These are phyloP conservation scores for Backusella circina DNA, from an alignment of 192 early-diverging fungal species.

Conservation along the genomic window DNA sequence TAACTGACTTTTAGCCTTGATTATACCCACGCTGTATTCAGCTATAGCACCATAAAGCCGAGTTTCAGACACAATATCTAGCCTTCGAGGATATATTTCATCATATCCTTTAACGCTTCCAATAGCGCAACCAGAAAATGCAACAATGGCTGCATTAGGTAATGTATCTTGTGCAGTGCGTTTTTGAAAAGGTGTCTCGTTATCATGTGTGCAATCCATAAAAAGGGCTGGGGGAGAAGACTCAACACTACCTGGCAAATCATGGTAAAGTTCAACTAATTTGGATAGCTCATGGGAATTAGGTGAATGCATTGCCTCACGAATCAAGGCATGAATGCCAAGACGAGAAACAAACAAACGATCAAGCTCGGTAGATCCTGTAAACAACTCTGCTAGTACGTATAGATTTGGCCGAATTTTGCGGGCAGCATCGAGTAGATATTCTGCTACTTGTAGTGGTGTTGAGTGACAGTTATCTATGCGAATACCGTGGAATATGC, in stretches of 20 bases:
- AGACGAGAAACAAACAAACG: slow-evolving; percentile 86
- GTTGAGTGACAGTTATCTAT: slow-evolving; percentile 99
- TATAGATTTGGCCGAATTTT: slow-evolving; percentile 84
- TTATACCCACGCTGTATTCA: slow-evolving; percentile 51
- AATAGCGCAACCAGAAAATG: slow-evolving; percentile 85
- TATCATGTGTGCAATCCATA: slow-evolving; percentile 99
- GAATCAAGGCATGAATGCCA: slow-evolving; percentile 95
- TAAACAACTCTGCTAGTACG: slow-evolving; percentile 97
- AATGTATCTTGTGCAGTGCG: slow-evolving; percentile 87
- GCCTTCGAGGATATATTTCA: slow-evolving; percentile 81
- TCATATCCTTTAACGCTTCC: slow-evolving; percentile 98
- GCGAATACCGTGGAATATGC: slow-evolving; percentile 90
- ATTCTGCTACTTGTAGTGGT: slow-evolving; percentile 91
- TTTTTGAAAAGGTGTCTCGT: slow-evolving; percentile 93
- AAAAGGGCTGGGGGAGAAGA: slow-evolving; percentile 89
- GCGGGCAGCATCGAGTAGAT: slow-evolving; percentile 87
- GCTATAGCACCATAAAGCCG: slow-evolving; percentile 71
- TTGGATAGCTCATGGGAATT: slow-evolving; percentile 85
- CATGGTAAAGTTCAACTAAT: slow-evolving; percentile 84
- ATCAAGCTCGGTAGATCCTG: slow-evolving; percentile 92
- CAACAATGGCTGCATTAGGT: slow-evolving; percentile 88
- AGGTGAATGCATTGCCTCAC: slow-evolving; percentile 98
- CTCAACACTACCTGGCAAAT: slow-evolving; percentile 81
- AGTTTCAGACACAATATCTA: slow-evolving; percentile 87
- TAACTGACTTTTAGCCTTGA: slow-evolving; percentile 64